Evolutionary conservation across 2,329 filamentous ascomycete species (phyloP).

Genomic region (Fusarium secorum): DNA sequence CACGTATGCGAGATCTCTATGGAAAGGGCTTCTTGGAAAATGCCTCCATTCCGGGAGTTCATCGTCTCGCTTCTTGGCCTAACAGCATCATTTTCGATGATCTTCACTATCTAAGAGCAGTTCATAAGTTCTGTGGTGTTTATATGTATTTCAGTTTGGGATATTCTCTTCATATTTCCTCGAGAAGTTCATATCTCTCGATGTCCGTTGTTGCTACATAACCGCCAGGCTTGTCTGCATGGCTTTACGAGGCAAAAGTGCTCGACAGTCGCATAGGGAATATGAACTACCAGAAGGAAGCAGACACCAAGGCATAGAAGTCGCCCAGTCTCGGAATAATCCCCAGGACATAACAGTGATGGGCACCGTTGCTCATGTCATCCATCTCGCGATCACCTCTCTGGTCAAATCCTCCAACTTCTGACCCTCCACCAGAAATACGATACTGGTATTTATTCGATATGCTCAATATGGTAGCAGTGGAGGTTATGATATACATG

Average conservation of each 20-base stretch:
- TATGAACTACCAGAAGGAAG: neutral
- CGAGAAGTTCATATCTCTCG: neutral
- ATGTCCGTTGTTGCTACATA: neutral
- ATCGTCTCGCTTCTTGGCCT: neutral
- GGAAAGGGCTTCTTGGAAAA: neutral
- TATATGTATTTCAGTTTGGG: neutral
- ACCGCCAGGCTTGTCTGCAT: neutral
- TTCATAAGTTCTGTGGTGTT: neutral
- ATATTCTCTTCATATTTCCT: neutral
- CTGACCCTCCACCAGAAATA: neutral
- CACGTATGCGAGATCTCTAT: neutral
- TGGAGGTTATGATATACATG: neutral
- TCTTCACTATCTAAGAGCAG: neutral
- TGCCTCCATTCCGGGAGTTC: neutral
- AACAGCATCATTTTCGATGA: neutral
- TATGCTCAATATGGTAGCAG: neutral
- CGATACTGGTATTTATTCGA: neutral
- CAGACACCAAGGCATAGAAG: neutral
- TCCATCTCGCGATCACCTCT: neutral
- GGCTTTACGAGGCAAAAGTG: neutral
- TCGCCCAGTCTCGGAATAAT: neutral
- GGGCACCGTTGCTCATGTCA: neutral
- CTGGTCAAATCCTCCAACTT: neutral
- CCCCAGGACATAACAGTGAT: neutral
- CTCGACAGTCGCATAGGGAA: neutral